These are phyloP conservation scores for Chlorophyllum brunneum DNA, from an alignment of 768 basidiomycete species.

Conservation along the genomic window DNA sequence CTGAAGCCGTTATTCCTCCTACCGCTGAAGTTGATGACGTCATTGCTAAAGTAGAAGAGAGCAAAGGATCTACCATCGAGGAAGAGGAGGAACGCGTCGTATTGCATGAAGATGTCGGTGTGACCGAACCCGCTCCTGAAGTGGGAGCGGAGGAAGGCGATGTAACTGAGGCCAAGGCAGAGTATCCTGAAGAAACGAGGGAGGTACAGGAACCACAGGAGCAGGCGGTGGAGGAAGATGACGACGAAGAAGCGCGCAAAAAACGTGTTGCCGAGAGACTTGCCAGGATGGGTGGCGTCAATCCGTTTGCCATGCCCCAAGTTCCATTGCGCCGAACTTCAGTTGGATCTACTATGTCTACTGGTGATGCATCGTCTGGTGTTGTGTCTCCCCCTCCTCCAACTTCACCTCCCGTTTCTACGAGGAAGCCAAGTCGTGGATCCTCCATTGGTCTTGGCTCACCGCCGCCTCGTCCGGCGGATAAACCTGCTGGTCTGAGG, in stretches of 20 bases:
- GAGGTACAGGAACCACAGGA: constrained; percentile 11
- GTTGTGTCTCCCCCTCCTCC: constrained; percentile 1
- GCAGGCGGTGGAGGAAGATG: constrained; percentile 16
- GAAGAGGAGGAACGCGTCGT: not conserved
- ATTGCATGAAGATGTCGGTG: not conserved
- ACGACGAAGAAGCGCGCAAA: constrained; percentile 51
- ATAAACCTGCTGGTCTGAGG: constrained; percentile 1
- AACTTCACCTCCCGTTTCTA: constrained; percentile 2
- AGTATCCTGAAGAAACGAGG: constrained; percentile 10
- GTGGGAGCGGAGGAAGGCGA: not conserved
- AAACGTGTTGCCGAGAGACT: constrained; percentile 59
- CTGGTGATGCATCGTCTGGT: not conserved
- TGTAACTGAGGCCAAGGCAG: not conserved
- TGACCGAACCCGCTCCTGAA: not conserved
- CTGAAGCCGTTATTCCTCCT: not conserved
- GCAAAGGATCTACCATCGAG: not conserved
- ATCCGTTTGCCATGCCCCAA: constrained; percentile 49
- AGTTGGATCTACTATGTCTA: constrained; percentile 13
- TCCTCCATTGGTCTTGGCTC: not conserved
- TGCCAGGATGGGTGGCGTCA: constrained; percentile 69
- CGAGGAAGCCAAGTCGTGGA: not conserved
- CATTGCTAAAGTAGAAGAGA: not conserved
- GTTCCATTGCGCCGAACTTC: constrained; percentile 16
- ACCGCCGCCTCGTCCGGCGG: not conserved
- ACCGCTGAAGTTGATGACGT: not conserved